Percentiles rank a stretch among this genome's conserved stretches.
Conservation (phyloP, 306 rosid species). For the Herpetospermum pedunculosum region DNA sequence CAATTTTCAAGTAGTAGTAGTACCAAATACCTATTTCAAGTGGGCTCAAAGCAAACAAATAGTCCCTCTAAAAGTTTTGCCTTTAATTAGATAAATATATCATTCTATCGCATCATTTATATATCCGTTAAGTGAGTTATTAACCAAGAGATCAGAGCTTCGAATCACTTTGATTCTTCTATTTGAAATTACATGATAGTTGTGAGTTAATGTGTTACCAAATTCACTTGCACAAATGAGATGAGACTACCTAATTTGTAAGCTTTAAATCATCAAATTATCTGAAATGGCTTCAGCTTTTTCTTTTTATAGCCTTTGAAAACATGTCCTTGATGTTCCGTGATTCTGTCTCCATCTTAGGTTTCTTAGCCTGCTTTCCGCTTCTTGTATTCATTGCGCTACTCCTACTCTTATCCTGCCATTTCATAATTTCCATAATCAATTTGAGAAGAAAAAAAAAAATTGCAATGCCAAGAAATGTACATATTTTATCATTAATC, state of each 20-base stretch:
- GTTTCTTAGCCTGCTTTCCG: conserved; percentile 59
- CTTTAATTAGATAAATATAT: not conserved
- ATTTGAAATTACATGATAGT: not conserved
- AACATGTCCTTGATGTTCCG: conserved; percentile 77
- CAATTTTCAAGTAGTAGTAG: not conserved
- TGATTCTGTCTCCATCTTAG: conserved; percentile 62
- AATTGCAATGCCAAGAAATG: not conserved
- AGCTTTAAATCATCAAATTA: not conserved
- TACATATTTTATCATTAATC: not conserved
- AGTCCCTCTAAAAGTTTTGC: not conserved
- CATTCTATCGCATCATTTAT: not conserved
- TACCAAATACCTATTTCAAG: not conserved
- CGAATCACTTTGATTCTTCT: not conserved
- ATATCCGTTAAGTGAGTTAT: not conserved
- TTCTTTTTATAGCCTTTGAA: conserved; percentile 53
- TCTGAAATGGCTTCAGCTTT: conserved; percentile 19
- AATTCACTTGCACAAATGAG: not conserved
- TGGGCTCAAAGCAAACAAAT: not conserved
- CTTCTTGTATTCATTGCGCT: conserved; percentile 31
- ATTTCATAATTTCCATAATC: not conserved
- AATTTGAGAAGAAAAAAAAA: not conserved
- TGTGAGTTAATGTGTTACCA: not conserved
- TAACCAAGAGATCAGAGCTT: too few relatives aligned
- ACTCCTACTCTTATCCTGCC: conserved; percentile 34
- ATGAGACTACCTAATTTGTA: not conserved